Evolutionary conservation across 768 basidiomycete genomes (phyloP), one percentile per base, ranked within the genome.

Genomic region (Lentinula sp.): DNA sequence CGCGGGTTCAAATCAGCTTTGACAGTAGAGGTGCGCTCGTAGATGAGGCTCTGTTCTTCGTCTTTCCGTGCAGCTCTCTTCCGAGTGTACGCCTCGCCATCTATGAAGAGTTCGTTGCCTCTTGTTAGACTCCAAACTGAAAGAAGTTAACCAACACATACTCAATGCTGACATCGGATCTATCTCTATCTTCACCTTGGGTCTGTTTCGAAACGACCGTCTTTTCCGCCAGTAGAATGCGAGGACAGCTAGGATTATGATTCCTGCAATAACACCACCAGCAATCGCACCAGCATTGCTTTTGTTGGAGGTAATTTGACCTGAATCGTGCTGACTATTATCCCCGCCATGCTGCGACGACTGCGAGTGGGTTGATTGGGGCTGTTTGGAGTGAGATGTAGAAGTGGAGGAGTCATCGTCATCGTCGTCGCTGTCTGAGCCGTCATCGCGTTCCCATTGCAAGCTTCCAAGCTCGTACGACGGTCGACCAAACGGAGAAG

Each of bases 351-450:
- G n/a, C 39, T 55, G 54, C 35, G n/a, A 56, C 21, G 55, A 56
- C 40, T 28, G 37, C 23, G 55, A 42, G 40, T 40, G 23, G 39
- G 39, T 28, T 15, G 55, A 23, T 31, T 40, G 34, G n/a, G 53
- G 34, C n/a, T 15, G 10, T 40, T 8, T 39, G 37, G 53, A 54
- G 18, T 37, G 53, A 13, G 51, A 52, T 15, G 32, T 32, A 3
- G 51, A 55, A 34, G 55, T 28, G 13, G 55, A 56, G 31, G 50
- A 51, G 50, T 10, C 37, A 13, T 37, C 53, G n/a, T 39, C n/a
- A 34, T 54, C 52, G 11, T 54, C 52, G 45, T 64, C 66, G 15
- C 64, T 75, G 57, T 73, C 70, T 50, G 62, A 65, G 50, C 69
- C 66, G 53, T 71, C 53, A 23, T 54, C 49, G 40, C 40, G 40